phyloP scores from a whole-genome alignment of 2,329 filamentous ascomycete species.

The Fusarium hostae region DNA sequence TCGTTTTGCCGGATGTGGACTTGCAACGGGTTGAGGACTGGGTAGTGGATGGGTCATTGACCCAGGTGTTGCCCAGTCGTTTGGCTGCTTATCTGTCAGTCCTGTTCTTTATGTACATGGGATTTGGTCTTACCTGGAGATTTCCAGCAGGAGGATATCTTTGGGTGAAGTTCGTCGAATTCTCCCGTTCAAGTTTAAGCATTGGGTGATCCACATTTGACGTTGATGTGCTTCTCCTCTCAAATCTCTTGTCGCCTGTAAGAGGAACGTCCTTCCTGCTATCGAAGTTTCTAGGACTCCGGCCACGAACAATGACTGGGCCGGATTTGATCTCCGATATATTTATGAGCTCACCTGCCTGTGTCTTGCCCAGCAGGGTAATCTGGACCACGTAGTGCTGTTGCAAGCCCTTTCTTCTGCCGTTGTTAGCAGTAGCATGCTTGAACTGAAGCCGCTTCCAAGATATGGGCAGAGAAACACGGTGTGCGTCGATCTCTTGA shows the following conservation, averaged over 20 bases:
- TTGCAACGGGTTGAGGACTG: conserved; percentile 46
- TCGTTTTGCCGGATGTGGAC: conserved; percentile 63
- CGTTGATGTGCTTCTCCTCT: conserved; percentile 56
- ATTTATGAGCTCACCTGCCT: conserved; percentile 71
- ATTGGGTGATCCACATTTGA: conserved; percentile 47
- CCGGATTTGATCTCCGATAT: conserved; percentile 90
- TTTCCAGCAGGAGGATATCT: conserved; percentile 49
- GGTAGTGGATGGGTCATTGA: conserved; percentile 48
- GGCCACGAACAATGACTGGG: conserved; percentile 92
- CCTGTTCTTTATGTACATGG: neutral
- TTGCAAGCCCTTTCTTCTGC: conserved; percentile 90
- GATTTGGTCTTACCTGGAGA: conserved; percentile 47
- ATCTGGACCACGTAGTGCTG: conserved; percentile 94
- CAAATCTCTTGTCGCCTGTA: conserved; percentile 63
- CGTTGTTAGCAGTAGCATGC: conserved; percentile 96
- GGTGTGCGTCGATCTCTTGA: conserved; percentile 80
- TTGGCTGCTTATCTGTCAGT: conserved; percentile 47
- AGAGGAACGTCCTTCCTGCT: conserved; percentile 87
- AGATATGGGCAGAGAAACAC: conserved; percentile 82
- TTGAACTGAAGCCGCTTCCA: conserved; percentile 97
- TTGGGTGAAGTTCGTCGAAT: conserved; percentile 43
- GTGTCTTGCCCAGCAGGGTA: conserved; percentile 81
- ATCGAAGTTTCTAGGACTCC: conserved; percentile 94
- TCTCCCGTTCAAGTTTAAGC: conserved; percentile 51
- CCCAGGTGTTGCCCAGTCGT: conserved; percentile 60